Evolutionary conservation across 202 grass and related monocot genomes (phyloP).

Genomic region (Setaria viridis): DNA sequence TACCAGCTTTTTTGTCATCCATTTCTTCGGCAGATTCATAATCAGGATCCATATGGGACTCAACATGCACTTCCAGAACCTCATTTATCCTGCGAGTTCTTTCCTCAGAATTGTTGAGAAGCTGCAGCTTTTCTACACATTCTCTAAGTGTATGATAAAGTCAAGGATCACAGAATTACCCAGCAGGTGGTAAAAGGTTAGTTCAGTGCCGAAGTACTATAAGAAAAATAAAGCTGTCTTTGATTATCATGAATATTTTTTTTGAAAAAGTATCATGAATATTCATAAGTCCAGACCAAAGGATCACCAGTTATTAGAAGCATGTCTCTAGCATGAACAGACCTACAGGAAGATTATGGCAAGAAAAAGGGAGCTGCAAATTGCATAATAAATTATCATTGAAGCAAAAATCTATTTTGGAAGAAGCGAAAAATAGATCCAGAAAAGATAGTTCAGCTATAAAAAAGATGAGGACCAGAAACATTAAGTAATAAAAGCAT

Average conservation of each 20-base stretch:
- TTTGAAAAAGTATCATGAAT: not conserved
- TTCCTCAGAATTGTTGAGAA: conserved; percentile 82
- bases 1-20: conserved; percentile 61
- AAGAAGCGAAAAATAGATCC: conserved; percentile 33
- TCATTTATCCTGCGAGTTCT: conserved; percentile 72
- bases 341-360: not conserved
- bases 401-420: not conserved
- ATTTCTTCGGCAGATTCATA: conserved; percentile 87
- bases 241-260: conserved; percentile 14
- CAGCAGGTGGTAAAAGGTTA: not conserved
- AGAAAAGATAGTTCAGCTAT: conserved; percentile 6
- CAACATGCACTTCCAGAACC: conserved; percentile 80
- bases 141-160: conserved; percentile 82
- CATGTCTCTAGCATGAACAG: not conserved
- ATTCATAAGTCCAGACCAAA: not conserved
- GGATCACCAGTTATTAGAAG: not conserved
- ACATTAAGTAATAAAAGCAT: conserved; percentile 20
- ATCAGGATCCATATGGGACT: conserved; percentile 85
- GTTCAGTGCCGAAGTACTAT: conserved; percentile 2
- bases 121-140: conserved; percentile 89
- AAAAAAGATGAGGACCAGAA: not conserved
- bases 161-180: conserved; percentile 63
- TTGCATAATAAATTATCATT: conserved; percentile 18
- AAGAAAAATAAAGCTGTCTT: conserved; percentile 38
- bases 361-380: not conserved